Percentiles rank a stretch among this genome's conserved stretches.
Evolutionary conservation across 345 rosid genomes (phyloP).

Genomic region (Brassica carinata): DNA sequence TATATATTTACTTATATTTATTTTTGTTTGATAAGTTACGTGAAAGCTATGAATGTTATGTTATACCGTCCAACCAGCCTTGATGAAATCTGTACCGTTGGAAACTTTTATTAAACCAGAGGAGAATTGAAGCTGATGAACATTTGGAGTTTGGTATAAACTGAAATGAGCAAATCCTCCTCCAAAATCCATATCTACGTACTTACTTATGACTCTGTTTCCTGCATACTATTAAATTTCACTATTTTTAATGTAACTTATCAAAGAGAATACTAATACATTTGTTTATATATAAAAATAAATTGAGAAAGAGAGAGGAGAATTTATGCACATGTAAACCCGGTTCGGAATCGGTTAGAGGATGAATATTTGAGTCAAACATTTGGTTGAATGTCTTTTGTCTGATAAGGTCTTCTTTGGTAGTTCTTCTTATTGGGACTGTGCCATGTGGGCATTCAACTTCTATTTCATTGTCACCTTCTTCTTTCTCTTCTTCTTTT

Average conservation of each 20-base stretch:
- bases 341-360: constrained; percentile 11
- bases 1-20: background rate
- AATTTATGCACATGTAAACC: constrained; percentile 32
- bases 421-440: constrained; percentile 41
- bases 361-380: background rate
- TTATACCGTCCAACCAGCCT: constrained; percentile 36
- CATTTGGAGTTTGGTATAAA: constrained; percentile 23
- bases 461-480: background rate
- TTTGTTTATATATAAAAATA: background rate
- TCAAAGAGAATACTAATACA: background rate
- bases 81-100: constrained; percentile 31
- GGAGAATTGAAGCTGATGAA: constrained; percentile 17
- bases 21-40: background rate
- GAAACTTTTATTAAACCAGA: constrained; percentile 29
- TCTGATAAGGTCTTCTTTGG: constrained; percentile 40
- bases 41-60: background rate
- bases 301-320: background rate
- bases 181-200: background rate
- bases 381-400: constrained; percentile 21
- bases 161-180: constrained; percentile 10
- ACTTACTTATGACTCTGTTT: background rate
- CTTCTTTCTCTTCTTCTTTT: background rate
- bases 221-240: constrained; percentile 24
- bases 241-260: background rate
- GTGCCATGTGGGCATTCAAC: constrained; percentile 46